phyloP scores from a whole-genome alignment of 78 protist species.

The Cavenderia fasciculata region DNA sequence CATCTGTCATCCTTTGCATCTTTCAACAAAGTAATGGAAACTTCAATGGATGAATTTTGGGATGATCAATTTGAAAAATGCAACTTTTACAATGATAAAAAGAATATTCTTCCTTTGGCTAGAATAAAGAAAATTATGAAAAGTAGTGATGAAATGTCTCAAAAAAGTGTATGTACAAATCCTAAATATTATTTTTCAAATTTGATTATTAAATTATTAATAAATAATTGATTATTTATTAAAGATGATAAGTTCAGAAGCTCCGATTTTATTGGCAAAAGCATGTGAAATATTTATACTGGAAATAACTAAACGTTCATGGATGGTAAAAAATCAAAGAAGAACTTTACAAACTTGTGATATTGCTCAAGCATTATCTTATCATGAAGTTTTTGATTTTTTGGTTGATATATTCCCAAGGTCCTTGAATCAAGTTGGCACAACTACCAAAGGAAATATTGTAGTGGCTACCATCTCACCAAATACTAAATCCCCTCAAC shows the following conservation, averaged over 20 bases:
- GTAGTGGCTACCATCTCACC: no score
- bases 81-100: background rate
- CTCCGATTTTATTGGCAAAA: constrained; percentile 86
- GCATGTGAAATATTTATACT: constrained; percentile 87
- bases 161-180: no score
- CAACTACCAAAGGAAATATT: no score
- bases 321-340: constrained; percentile 76
- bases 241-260: constrained; percentile 20
- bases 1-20: no score
- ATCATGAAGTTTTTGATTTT: constrained; percentile 84
- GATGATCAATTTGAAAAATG: background rate
- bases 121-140: no score
- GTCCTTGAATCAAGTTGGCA: background rate
- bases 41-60: background rate
- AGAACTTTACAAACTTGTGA: constrained; percentile 83
- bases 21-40: constrained; percentile 18
- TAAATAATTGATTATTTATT: constrained; percentile 23
- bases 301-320: constrained; percentile 85
- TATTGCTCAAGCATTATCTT: constrained; percentile 75
- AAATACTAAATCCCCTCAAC: no score
- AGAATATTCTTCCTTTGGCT: no score
- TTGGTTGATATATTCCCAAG: constrained; percentile 87
- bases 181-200: no score
- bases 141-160: no score
- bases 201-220: background rate